Conservation (phyloP, 139 green algal species). For the Tetraselmis chui region DNA sequence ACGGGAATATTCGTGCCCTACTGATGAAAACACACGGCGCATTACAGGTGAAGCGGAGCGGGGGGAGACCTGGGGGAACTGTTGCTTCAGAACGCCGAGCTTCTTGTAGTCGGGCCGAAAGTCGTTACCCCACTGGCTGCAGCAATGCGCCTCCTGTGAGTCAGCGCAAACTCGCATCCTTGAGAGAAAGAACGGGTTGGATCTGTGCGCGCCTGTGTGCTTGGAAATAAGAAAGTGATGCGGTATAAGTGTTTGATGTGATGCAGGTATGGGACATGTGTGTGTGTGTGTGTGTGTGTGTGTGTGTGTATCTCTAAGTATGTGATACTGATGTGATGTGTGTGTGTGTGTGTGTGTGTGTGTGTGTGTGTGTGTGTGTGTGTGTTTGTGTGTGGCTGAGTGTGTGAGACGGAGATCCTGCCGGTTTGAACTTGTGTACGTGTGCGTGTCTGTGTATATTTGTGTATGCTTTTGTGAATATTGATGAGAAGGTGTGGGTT, state of each 20-base stretch:
- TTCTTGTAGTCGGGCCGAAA: slow-evolving; percentile 73
- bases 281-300: neutral
- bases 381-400: no score
- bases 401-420: no score
- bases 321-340: no score
- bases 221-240: neutral
- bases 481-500: no score
- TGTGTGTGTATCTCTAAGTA: no score
- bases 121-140: slow-evolving; percentile 70
- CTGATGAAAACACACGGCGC: neutral
- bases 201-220: no score
- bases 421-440: no score
- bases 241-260: neutral
- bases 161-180: neutral
- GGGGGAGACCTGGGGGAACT: neutral
- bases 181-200: neutral
- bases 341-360: no score
- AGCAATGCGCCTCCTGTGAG: slow-evolving; percentile 54
- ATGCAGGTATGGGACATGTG: neutral
- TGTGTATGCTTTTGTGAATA: no score
- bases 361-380: no score
- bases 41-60: no score
- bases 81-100: slow-evolving; percentile 37
- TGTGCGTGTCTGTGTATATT: no score
- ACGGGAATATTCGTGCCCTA: neutral